Evolutionary conservation across 139 green algal genomes (phyloP).

Genomic region (Ettlia oleoabundans): DNA sequence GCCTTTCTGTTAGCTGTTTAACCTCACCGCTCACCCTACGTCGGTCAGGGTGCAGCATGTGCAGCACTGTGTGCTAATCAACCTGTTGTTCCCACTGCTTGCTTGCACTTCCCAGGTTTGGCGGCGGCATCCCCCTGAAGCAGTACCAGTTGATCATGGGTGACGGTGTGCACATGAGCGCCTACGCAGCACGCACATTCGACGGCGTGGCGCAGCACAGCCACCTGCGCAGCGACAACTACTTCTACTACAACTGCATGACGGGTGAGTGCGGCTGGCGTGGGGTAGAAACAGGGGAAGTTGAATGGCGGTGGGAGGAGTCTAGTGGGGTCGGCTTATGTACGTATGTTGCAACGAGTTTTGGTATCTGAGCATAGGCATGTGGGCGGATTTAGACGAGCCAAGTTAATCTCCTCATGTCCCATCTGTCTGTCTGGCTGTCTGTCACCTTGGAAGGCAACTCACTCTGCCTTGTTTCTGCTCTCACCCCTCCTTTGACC

Average conservation of each 20-base stretch:
- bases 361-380: too few species aligned
- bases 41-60: too few species aligned
- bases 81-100: too few species aligned
- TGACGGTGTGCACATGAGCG: conserved; percentile 78
- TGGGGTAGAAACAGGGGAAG: background rate
- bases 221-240: conserved; percentile 86
- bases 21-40: too few species aligned
- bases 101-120: conserved; percentile 93
- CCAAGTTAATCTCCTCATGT: too few species aligned
- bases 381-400: too few species aligned
- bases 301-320: background rate
- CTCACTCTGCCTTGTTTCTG: too few species aligned
- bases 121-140: conserved; percentile 91
- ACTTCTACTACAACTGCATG: conserved; percentile 99
- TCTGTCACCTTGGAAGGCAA: too few species aligned
- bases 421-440: too few species aligned
- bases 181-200: conserved; percentile 89
- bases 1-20: too few species aligned
- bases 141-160: conserved; percentile 94
- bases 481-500: background rate
- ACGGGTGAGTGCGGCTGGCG: conserved; percentile 40
- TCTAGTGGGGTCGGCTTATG: background rate
- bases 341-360: too few species aligned
- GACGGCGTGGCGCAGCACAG: conserved; percentile 76
- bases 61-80: too few species aligned